Evolutionary conservation across 768 basidiomycete genomes (phyloP).

Genomic region (Rhodosporidiobolus sp.): DNA sequence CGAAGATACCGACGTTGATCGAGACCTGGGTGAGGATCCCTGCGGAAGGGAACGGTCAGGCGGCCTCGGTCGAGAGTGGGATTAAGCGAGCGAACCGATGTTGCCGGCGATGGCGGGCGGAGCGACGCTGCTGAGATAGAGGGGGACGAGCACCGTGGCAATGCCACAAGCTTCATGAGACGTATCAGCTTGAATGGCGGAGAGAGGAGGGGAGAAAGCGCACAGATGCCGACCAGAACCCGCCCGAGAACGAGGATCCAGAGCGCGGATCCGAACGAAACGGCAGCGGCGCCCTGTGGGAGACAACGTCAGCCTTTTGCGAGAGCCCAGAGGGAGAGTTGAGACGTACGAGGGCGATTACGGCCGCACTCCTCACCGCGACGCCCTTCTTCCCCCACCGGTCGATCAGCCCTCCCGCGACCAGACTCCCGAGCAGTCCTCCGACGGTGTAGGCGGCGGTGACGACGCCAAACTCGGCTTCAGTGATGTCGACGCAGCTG

Average conservation of each 20-base stretch:
- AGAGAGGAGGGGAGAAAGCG: constrained; percentile 51
- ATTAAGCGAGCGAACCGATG: constrained; percentile 56
- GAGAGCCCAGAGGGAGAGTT: not conserved
- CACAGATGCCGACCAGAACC: constrained; percentile 49
- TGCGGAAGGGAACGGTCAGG: constrained; percentile 43
- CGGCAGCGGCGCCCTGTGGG: constrained; percentile 59
- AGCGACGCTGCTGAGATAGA: constrained; percentile 80
- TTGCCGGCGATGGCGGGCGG: constrained; percentile 71
- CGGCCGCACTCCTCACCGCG: constrained; percentile 58
- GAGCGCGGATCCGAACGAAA: constrained; percentile 63
- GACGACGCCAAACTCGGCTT: constrained; percentile 72
- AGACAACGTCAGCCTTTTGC: too few species aligned
- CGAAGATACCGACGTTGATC: constrained; percentile 80
- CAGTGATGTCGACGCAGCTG: constrained; percentile 74
- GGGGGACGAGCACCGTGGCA: constrained; percentile 61
- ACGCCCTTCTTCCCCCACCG: constrained; percentile 68
- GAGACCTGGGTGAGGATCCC: constrained; percentile 77
- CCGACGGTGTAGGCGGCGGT: constrained; percentile 85
- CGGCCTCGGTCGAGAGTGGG: fast-evolving
- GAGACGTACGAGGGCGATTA: constrained; percentile 51
- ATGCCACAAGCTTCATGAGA: constrained; percentile 53
- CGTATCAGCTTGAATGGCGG: constrained; percentile 45
- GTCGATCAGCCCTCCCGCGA: constrained; percentile 68
- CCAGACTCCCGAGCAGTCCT: constrained; percentile 72
- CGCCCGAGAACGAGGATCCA: constrained; percentile 63